Conservation (phyloP, 202 grass and related monocot species). For the Setaria italica region DNA sequence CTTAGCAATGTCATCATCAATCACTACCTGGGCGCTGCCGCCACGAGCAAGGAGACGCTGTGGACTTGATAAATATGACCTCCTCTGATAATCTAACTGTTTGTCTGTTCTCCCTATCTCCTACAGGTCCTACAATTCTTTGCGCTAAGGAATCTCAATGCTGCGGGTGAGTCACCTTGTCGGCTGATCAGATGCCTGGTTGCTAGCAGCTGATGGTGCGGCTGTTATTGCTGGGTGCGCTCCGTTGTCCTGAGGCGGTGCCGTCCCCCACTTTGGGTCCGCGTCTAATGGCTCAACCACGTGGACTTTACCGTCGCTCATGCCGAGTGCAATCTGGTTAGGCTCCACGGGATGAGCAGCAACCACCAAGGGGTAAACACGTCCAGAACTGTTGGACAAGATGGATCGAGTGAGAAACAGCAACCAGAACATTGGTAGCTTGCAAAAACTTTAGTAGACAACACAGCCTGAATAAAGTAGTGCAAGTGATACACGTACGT, state of each 20-base stretch:
- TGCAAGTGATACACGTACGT: slow-evolving; percentile 47
- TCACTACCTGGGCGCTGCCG: slow-evolving; percentile 45
- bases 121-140: slow-evolving; percentile 59
- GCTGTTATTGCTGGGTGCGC: slow-evolving; percentile 63
- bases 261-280: slow-evolving; percentile 82
- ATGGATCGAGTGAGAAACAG: slow-evolving; percentile 12
- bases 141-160: slow-evolving; percentile 38
- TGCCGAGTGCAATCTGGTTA: slow-evolving; percentile 95
- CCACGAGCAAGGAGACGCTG: slow-evolving; percentile 35
- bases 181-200: slow-evolving; percentile 76
- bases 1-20: slow-evolving; percentile 43
- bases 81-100: slow-evolving; percentile 54
- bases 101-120: slow-evolving; percentile 68
- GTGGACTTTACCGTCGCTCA: slow-evolving; percentile 88
- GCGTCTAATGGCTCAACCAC: slow-evolving; percentile 88
- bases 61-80: slow-evolving; percentile 50
- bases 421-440: slow-evolving; percentile 13
- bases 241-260: slow-evolving; percentile 82
- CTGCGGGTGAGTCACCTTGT: slow-evolving; percentile 59
- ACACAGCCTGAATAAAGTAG: not conserved
- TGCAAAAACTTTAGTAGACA: slow-evolving; percentile 6
- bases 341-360: slow-evolving; percentile 91
- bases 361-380: slow-evolving; percentile 70
- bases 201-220: slow-evolving; percentile 52
- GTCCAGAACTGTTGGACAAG: slow-evolving; percentile 60